Evolutionary conservation across 1,284 basidiomycete species (phyloP), one percentile per base, ranked within the genome.

Genomic region (Sporisorium scitamineum): DNA sequence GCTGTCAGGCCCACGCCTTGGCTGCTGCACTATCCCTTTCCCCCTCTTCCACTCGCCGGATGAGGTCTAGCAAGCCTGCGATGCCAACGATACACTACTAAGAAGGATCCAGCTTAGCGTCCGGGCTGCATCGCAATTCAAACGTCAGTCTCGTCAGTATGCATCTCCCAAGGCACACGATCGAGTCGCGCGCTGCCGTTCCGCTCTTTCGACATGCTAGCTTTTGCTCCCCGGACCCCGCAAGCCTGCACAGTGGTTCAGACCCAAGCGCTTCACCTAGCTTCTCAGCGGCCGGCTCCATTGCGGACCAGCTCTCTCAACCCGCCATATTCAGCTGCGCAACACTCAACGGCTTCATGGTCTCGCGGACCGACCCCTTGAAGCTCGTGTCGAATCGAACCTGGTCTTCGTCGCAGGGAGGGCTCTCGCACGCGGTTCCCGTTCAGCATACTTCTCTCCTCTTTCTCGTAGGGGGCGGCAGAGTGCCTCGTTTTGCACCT

Each of bases 401-500:
- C 5, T 83, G 79, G 66, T 56, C 79, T 32, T 26, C 71, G 7
- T 55, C 73, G 7, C 76, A 83, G 34, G 80, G 80, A 11, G 80
- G 79, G 3, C 70, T 83, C 13, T 61, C 76, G 7, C 64, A 70
- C 37, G 78, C 67, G 8, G 66, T 71, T 14, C 67, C 80, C 2
- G 54, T 83, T 13, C 67, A 79, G 44, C 63, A 73, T 37, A 62
- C 78, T 14, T 81, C 80, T 2, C 73, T 83, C 20, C 69, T 82
- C 26, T 69, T 82, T 6, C 70, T 83, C 9, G 81, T 83, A 7
- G 81, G 81, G 7, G 81, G 81, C 26, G 81, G 81, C 16, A 37
- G 76, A 3, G 80, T 82, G 20, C 81, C 81, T 16, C 66, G 74
- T 39, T 83, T 79, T 54, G 79, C 81, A 26, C 81, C 81, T 18